Evolutionary conservation across 805 yeast genomes (phyloP).

Genomic region (Isabelozyma pseudorhagii): DNA sequence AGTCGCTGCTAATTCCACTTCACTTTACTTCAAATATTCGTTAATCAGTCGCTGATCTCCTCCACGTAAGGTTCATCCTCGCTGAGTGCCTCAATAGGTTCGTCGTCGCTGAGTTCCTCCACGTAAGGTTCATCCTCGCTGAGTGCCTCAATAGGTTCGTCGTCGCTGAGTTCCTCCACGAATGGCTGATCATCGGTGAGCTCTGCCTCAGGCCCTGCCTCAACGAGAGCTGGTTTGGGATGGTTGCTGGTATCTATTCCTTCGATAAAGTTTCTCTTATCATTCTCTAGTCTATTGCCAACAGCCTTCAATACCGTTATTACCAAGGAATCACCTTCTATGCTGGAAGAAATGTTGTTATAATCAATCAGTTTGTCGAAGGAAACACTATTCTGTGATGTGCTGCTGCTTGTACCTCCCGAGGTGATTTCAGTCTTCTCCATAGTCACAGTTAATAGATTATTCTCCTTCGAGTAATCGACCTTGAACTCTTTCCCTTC

Average conservation of each 20-base stretch:
- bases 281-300: not conserved
- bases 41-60: not conserved
- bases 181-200: not conserved
- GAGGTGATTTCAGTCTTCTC: not conserved
- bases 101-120: not conserved
- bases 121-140: not conserved
- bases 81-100: not conserved
- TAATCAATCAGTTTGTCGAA: not conserved
- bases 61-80: not conserved
- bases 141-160: not conserved
- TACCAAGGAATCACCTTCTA: not conserved
- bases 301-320: not conserved
- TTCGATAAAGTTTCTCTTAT: not conserved
- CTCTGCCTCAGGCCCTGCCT: no score
- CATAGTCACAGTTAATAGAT: conserved; percentile 1
- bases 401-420: not conserved
- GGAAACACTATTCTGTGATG: not conserved
- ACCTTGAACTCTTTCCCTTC: conserved; percentile 2
- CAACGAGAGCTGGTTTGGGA: not conserved
- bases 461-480: not conserved
- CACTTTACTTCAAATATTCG: no score
- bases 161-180: not conserved
- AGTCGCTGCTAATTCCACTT: no score
- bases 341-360: not conserved
- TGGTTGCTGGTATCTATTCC: not conserved